Conservation (phyloP, 1,284 basidiomycete genomes). For the Microbotryomycetes sp. region DNA sequence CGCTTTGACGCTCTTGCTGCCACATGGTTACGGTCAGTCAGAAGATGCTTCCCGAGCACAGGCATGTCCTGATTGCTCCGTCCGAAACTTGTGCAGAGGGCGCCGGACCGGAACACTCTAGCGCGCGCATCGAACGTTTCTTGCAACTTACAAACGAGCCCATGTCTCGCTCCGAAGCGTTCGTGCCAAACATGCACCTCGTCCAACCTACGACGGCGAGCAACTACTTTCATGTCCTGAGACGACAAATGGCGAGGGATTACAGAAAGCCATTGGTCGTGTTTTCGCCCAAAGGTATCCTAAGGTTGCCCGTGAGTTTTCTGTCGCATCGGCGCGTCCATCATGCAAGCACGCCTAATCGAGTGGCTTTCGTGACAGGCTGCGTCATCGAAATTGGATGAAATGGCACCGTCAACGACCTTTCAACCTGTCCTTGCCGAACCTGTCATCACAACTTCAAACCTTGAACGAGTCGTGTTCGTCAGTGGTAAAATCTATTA, state of each 20-base stretch:
- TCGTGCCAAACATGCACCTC: constrained; percentile 62
- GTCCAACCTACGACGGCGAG: constrained; percentile 78
- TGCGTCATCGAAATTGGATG: constrained; percentile 60
- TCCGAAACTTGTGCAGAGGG: constrained; percentile 51
- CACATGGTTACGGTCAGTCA: constrained; percentile 27
- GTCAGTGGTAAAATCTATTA: constrained; percentile 79
- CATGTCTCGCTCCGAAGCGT: constrained; percentile 42
- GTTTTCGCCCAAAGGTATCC: constrained; percentile 70
- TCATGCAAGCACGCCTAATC: neutral
- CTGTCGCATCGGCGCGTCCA: neutral
- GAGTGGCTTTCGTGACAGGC: too few species aligned
- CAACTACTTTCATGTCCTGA: constrained; percentile 79
- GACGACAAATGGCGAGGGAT: constrained; percentile 72
- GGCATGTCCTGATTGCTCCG: neutral
- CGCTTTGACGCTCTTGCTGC: constrained; percentile 31
- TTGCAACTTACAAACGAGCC: constrained; percentile 63
- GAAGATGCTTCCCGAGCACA: neutral
- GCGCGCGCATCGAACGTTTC: constrained; percentile 71
- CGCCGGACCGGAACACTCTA: constrained; percentile 72
- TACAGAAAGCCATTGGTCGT: constrained; percentile 77
- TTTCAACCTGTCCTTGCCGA: constrained; percentile 70
- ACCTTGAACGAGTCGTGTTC: constrained; percentile 38
- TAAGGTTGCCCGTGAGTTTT: constrained; percentile 62
- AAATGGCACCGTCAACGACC: constrained; percentile 55
- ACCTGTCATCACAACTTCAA: constrained; percentile 46